Percentiles rank a stretch among this genome's conserved stretches.
Conservation (phyloP, 2,329 filamentous ascomycete genomes). For the Dothideomycetes sp. region DNA sequence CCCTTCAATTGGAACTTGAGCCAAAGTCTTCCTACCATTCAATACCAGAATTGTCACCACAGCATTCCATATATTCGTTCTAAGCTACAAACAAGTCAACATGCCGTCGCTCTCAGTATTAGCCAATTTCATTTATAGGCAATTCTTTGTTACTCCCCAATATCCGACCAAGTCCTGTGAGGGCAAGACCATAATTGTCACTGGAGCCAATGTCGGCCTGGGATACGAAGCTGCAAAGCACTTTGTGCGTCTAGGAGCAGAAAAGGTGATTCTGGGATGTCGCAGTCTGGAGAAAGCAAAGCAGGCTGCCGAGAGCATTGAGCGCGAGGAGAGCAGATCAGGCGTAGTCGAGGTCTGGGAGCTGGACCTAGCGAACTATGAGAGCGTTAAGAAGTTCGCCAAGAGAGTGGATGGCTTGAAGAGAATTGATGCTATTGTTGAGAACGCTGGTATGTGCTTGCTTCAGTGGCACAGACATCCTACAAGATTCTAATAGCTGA, state of each 20-base stretch:
- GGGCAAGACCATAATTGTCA: constrained; percentile 35
- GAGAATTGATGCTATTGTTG: constrained; percentile 16
- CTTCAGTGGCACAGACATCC: no score
- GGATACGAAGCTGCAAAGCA: constrained; percentile 36
- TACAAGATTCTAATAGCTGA: no score
- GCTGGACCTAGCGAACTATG: constrained; percentile 31
- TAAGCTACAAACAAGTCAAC: no score
- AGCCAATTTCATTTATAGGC: constrained; percentile 26
- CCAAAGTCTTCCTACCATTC: no score
- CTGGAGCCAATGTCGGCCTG: constrained; percentile 37
- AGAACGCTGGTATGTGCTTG: constrained; percentile 18
- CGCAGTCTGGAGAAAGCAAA: constrained; percentile 33
- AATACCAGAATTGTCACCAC: no score
- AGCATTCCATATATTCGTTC: no score
- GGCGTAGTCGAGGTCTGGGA: constrained; percentile 34
- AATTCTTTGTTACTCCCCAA: constrained; percentile 28
- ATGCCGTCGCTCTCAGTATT: neutral
- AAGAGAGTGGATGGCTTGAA: constrained; percentile 16
- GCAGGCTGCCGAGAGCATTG: constrained; percentile 30
- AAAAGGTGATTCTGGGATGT: constrained; percentile 34
- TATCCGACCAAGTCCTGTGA: constrained; percentile 20
- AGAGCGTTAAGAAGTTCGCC: constrained; percentile 26
- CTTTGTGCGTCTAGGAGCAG: constrained; percentile 27
- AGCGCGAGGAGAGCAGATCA: constrained; percentile 19
- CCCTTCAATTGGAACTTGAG: no score